Conservation (phyloP, 2,329 filamentous ascomycete genomes). For the Grosmannia clavigera region DNA sequence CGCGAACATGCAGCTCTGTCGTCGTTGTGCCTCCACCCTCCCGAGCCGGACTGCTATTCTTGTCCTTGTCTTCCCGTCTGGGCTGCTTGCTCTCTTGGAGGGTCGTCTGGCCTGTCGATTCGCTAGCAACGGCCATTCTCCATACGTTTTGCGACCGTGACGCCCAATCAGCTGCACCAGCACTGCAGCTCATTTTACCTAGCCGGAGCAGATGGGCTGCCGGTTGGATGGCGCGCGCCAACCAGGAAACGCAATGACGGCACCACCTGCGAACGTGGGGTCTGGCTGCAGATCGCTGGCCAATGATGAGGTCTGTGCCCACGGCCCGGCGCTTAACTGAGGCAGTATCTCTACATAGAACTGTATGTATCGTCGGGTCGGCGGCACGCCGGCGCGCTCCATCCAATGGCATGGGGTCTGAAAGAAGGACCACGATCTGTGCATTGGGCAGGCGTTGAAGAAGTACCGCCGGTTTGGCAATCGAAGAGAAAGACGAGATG, state of each 20-base stretch:
- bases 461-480: too few relatives aligned
- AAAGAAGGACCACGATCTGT: too few relatives aligned
- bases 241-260: conserved; percentile 9
- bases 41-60: background rate
- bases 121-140: background rate
- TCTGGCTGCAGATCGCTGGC: conserved; percentile 7
- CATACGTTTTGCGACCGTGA: background rate
- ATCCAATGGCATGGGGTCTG: background rate
- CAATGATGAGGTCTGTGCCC: conserved; percentile 12
- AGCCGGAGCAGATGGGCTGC: conserved; percentile 10
- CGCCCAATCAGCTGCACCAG: conserved; percentile 21
- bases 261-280: background rate
- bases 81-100: background rate
- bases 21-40: background rate
- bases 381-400: background rate
- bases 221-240: conserved; percentile 29
- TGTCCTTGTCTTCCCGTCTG: background rate
- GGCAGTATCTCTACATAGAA: background rate
- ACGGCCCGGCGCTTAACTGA: conserved; percentile 15
- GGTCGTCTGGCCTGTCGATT: background rate
- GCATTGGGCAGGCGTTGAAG: too few relatives aligned
- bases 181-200: conserved; percentile 23
- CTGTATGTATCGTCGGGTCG: background rate
- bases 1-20: too few relatives aligned
- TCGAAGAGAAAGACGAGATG: too few relatives aligned